These are phyloP conservation scores for Populus tremula DNA, from an alignment of 345 rosid genomes.

Conservation along the genomic window DNA sequence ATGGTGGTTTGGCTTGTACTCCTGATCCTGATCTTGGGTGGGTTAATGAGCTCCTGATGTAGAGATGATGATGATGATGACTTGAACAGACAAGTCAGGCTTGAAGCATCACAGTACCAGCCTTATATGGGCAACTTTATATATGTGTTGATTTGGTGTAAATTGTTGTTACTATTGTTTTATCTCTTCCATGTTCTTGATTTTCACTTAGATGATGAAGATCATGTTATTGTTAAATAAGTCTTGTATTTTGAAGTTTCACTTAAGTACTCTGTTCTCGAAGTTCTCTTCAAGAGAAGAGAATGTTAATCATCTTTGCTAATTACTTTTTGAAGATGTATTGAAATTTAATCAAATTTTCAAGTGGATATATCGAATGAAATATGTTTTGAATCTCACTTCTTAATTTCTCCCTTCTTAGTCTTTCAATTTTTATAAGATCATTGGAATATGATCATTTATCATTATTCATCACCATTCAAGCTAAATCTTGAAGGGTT, in stretches of 20 bases:
- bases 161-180: conserved; percentile 11
- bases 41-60: conserved; percentile 88
- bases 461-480: too few relatives aligned
- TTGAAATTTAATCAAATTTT: neutral
- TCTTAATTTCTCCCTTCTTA: neutral
- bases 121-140: conserved; percentile 8
- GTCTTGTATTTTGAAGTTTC: neutral
- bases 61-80: neutral
- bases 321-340: neutral
- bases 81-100: conserved; percentile 10
- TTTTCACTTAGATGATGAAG: neutral
- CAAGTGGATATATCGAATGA: neutral
- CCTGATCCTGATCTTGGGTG: conserved; percentile 81
- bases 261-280: too few relatives aligned
- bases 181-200: neutral
- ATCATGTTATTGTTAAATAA: neutral
- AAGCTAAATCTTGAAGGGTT: neutral
- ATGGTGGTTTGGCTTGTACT: conserved; percentile 7
- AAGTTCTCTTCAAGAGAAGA: neutral
- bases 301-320: neutral
- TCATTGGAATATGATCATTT: too few relatives aligned
- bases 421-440: too few relatives aligned
- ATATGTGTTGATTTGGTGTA: conserved; percentile 23
- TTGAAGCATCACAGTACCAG: conserved; percentile 5
- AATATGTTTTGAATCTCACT: too few relatives aligned